A percentile compares a stretch with the other conserved stretches of the same genome.
Conservation (phyloP, 139 green algal genomes). For the Coelastrella sp. region DNA sequence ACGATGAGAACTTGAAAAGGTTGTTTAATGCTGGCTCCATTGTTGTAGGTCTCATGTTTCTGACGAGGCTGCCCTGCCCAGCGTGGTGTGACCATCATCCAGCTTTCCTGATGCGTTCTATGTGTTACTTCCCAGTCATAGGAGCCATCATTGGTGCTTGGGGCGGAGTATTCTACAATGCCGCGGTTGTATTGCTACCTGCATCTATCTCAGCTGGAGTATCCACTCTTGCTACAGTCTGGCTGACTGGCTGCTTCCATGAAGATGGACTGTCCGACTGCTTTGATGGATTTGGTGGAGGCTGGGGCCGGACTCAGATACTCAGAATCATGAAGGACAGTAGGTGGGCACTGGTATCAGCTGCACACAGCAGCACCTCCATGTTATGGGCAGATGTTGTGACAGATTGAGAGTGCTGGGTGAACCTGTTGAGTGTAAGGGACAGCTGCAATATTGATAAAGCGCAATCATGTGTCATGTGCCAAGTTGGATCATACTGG, state of each 20-base stretch:
- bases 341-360: not conserved
- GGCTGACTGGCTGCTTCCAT: slow-evolving; percentile 68
- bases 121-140: slow-evolving; percentile 61
- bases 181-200: slow-evolving; percentile 51
- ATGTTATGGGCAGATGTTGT: too few species aligned
- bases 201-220: slow-evolving; percentile 34
- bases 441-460: too few species aligned
- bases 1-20: not conserved
- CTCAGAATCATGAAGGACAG: slow-evolving; percentile 74
- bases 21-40: not conserved
- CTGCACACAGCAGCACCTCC: not conserved
- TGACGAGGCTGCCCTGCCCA: slow-evolving; percentile 64
- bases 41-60: slow-evolving; percentile 61
- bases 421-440: too few species aligned
- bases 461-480: too few species aligned
- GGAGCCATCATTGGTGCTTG: slow-evolving; percentile 62
- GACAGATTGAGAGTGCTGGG: too few species aligned
- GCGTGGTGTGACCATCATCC: slow-evolving; percentile 67
- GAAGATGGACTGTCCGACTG: slow-evolving; percentile 67
- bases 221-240: slow-evolving; percentile 59
- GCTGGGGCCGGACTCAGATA: slow-evolving; percentile 68
- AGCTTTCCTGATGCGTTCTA: slow-evolving; percentile 64
- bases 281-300: slow-evolving; percentile 62
- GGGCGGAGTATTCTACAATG: slow-evolving; percentile 54
- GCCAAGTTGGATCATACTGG: too few species aligned